Evolutionary conservation across 192 early-diverging fungal species (phyloP).

Genomic region (Backusella psychrophila): DNA sequence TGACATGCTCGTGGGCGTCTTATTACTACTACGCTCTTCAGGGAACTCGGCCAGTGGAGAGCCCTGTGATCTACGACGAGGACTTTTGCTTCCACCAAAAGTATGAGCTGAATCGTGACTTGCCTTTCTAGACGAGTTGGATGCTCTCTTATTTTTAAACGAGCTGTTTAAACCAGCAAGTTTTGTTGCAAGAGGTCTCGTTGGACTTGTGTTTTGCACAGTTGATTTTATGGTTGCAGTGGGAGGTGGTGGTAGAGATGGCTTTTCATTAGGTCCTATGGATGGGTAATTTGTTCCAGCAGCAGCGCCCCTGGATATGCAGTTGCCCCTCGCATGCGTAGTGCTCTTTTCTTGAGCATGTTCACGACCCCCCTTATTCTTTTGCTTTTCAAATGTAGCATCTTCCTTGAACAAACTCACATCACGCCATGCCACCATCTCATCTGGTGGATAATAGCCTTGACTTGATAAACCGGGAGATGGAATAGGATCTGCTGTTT

Average conservation of each 20-base stretch:
- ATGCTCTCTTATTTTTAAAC: background rate
- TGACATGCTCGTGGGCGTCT: background rate
- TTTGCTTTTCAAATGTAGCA: background rate
- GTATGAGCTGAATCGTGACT: background rate
- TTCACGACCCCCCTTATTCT: background rate
- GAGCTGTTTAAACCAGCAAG: background rate
- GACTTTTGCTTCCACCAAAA: background rate
- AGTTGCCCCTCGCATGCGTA: background rate
- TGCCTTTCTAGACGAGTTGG: background rate
- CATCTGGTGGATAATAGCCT: background rate
- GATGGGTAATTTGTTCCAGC: background rate
- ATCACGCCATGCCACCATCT: conserved; percentile 6
- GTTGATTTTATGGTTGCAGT: background rate
- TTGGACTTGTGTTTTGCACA: background rate
- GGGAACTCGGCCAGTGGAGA: background rate
- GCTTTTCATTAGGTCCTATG: conserved; percentile 4
- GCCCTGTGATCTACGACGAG: background rate
- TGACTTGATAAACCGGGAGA: background rate
- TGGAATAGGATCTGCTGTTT: background rate
- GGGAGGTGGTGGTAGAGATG: background rate
- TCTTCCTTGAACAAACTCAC: conserved; percentile 6
- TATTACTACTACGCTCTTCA: background rate
- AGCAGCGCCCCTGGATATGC: background rate
- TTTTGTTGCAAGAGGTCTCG: background rate
- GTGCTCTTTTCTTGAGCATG: background rate